Percentiles rank a stretch among this genome's conserved stretches.
These are phyloP conservation scores for Royoungia palumana DNA, from an alignment of 768 basidiomycete species.

Conservation along the genomic window DNA sequence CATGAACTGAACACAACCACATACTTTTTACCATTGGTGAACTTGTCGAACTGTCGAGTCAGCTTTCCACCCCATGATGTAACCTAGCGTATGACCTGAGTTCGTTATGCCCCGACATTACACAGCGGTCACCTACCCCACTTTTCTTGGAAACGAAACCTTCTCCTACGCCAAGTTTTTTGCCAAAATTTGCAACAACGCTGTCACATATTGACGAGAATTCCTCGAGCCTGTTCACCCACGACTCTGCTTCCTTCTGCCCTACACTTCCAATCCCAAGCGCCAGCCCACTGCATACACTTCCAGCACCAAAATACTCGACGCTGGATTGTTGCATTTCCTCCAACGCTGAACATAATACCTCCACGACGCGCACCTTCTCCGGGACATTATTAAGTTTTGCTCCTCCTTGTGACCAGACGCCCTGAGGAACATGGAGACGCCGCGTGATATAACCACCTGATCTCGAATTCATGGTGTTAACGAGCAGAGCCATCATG, in stretches of 20 bases:
- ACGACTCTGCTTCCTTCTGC: slow-evolving; percentile 73
- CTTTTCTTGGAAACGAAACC: slow-evolving; percentile 82
- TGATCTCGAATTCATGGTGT: slow-evolving; percentile 72
- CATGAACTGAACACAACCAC: slow-evolving; percentile 23
- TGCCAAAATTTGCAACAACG: slow-evolving; percentile 77
- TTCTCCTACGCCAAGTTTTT: slow-evolving; percentile 86
- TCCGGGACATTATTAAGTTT: slow-evolving; percentile 79
- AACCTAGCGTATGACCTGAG: slow-evolving; percentile 34
- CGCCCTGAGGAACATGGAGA: slow-evolving; percentile 83
- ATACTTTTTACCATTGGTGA: slow-evolving; percentile 88
- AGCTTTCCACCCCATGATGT: slow-evolving; percentile 71
- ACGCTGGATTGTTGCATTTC: slow-evolving; percentile 70
- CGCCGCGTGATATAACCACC: slow-evolving; percentile 89
- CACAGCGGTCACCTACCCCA: slow-evolving; percentile 39
- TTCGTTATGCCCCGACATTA: neutral
- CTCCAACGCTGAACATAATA: slow-evolving; percentile 74
- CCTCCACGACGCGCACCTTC: slow-evolving; percentile 81
- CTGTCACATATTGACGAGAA: slow-evolving; percentile 77
- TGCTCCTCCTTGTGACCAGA: slow-evolving; percentile 89
- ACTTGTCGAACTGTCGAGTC: slow-evolving; percentile 73
- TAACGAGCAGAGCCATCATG: slow-evolving; percentile 78
- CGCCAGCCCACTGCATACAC: slow-evolving; percentile 69
- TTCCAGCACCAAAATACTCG: slow-evolving; percentile 75
- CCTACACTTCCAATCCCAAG: slow-evolving; percentile 75
- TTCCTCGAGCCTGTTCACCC: slow-evolving; percentile 76